Evolutionary conservation across 306 rosid genomes (phyloP), one percentile per base, ranked within the genome.

Genomic region (Urtica urens): DNA sequence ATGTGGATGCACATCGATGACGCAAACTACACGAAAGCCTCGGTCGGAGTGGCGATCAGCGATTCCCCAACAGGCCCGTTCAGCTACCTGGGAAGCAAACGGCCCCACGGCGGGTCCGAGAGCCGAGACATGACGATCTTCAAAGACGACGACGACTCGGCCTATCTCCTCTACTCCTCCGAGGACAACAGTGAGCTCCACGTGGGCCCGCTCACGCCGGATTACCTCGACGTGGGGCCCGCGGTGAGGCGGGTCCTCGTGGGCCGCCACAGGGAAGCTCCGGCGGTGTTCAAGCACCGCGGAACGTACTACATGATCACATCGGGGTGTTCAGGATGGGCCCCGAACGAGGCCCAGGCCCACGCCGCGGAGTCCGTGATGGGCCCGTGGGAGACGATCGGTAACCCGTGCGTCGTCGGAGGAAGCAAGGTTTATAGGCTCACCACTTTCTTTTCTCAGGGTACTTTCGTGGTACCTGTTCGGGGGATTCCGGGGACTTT

Each of bases 1-100:
- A 92, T 92, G 99, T 92, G 94, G 99, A 92, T 86, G 96, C 99
- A 92, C 69, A 63, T 92, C 3, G 99, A 92, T 10, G 94, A 92
- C 72, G 72, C 64, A 20, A 92, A 92, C 87, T 92, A 92, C 49
- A 92, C 99, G 18, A 85, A 86, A 71, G 96, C 99, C 16, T 54
- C 96, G 10, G 83, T 73, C 46, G 99, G 99, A 5, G 52, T 83
- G 24, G 99, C 99, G 16, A 43, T 56, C 41, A 82, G 96, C 42
- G 99, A 92, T 38, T 50, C 72, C 46, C 86, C 99, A 3, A 79
- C 81, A 9, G 96, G 99, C 21, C 94, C 99, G 43, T 92, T 85
- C 60, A 57, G 67, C 58, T 92, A 85, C 72, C 75, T 92, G 21
- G 75, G 82, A 53, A 79, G 99, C 82, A 82, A 79, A 60, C 74